These are phyloP conservation scores for Exophiala sp. DNA, from an alignment of 2,329 filamentous ascomycete species.

Conservation along the genomic window DNA sequence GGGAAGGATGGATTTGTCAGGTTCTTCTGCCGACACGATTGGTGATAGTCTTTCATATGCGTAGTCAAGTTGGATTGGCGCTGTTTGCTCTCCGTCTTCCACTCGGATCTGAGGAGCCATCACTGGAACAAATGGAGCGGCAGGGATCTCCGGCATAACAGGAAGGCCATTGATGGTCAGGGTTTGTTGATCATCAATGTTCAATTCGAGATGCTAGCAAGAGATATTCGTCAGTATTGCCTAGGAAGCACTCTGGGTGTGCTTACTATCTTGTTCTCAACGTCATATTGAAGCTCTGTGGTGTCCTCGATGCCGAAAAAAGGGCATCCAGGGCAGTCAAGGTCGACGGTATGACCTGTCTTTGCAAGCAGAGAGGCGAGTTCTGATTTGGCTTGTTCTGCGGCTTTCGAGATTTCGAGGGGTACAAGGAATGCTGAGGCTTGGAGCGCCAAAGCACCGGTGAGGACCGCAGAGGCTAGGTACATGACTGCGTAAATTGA, in stretches of 20 bases:
- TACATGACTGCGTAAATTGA: no score
- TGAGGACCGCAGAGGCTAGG: constrained; percentile 26
- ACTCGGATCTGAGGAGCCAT: constrained; percentile 23
- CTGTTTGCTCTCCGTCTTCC: constrained; percentile 35
- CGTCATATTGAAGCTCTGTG: constrained; percentile 8
- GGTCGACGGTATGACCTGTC: constrained; percentile 16
- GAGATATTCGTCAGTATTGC: constrained; percentile 6
- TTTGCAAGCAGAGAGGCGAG: constrained; percentile 8
- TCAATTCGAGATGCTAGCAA: constrained; percentile 24
- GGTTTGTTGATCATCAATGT: constrained; percentile 11
- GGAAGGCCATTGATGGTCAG: constrained; percentile 25
- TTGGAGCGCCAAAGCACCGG: constrained; percentile 18
- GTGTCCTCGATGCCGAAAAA: constrained; percentile 18
- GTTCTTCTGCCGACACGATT: constrained; percentile 30
- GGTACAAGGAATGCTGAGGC: constrained; percentile 28
- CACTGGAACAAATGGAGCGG: constrained; percentile 13
- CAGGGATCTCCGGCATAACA: constrained; percentile 14
- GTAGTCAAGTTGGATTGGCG: constrained; percentile 39
- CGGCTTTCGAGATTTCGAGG: constrained; percentile 22
- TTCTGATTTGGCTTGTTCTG: constrained; percentile 18
- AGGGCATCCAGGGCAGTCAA: constrained; percentile 26
- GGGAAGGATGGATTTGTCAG: constrained; percentile 34
- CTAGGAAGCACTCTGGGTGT: constrained; percentile 1
- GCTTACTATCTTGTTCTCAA: constrained; percentile 26
- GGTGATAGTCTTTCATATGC: constrained; percentile 37